phyloP scores from a whole-genome alignment of 75 land plant species.

The Cupressus sempervirens region DNA sequence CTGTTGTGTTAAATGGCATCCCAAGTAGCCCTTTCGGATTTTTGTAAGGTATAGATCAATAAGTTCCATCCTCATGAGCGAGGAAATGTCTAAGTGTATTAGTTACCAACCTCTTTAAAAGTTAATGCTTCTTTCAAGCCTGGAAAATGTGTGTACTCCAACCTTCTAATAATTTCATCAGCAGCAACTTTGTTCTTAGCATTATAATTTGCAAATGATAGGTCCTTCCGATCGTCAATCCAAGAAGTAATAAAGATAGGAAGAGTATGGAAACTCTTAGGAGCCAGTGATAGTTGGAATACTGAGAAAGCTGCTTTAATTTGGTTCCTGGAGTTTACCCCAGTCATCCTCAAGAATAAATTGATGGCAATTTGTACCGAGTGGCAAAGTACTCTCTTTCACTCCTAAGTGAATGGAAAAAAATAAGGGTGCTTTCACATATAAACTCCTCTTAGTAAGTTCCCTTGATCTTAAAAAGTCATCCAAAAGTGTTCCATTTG shows the following conservation, averaged over 20 bases:
- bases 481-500: constrained; percentile 99
- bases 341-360: constrained; percentile 91
- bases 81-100: no score
- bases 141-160: constrained; percentile 87
- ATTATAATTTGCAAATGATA: constrained; percentile 64
- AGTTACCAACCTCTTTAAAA: constrained; percentile 77
- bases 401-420: constrained; percentile 97
- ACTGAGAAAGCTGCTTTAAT: constrained; percentile 93
- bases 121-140: constrained; percentile 69
- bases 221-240: constrained; percentile 91
- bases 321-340: constrained; percentile 71
- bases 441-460: constrained; percentile 83
- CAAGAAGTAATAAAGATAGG: constrained; percentile 90
- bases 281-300: constrained; percentile 96
- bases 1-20: no score
- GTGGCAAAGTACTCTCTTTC: constrained; percentile 75
- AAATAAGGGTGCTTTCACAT: constrained; percentile 94
- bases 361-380: constrained; percentile 93
- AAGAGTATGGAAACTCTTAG: constrained; percentile 84
- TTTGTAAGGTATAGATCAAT: no score
- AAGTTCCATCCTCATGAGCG: no score
- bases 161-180: constrained; percentile 71
- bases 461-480: constrained; percentile 54
- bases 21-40: no score
- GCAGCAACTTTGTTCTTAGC: constrained; percentile 86